phyloP scores from a whole-genome alignment of 1,284 basidiomycete species.

The Pterulicium gracile region DNA sequence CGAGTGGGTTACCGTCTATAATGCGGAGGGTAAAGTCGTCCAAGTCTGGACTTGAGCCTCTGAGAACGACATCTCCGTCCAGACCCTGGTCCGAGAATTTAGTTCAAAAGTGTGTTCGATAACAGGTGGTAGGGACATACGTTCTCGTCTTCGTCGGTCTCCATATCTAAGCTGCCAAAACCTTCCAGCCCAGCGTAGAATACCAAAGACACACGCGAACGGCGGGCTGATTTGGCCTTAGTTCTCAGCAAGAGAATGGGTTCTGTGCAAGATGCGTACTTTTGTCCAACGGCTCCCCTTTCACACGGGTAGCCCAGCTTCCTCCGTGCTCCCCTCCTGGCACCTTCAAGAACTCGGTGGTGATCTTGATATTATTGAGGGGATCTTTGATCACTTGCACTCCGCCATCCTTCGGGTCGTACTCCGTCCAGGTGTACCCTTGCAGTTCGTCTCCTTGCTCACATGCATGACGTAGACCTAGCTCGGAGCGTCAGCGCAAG shows the following conservation, averaged over 20 bases:
- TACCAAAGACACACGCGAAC: conserved; percentile 62
- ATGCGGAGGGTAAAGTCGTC: conserved; percentile 77
- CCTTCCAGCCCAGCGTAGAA: conserved; percentile 87
- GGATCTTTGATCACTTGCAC: conserved; percentile 77
- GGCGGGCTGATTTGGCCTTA: conserved; percentile 27
- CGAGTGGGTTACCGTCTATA: conserved; percentile 51
- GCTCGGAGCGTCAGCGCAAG: not conserved
- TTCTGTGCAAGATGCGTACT: conserved; percentile 30
- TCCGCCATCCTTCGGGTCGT: conserved; percentile 79
- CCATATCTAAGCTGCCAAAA: conserved; percentile 70
- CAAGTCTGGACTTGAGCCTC: conserved; percentile 65
- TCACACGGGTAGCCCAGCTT: conserved; percentile 85
- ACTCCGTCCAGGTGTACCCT: conserved; percentile 80
- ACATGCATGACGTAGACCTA: conserved; percentile 81
- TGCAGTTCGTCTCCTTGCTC: conserved; percentile 78
- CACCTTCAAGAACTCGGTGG: conserved; percentile 78
- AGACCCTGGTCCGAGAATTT: conserved; percentile 46
- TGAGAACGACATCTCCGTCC: conserved; percentile 54
- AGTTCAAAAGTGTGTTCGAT: conserved; percentile 6
- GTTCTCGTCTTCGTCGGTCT: conserved; percentile 63
- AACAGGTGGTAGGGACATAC: conserved; percentile 29
- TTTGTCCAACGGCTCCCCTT: conserved; percentile 67
- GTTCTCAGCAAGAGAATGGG: too few species aligned
- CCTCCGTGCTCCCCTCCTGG: conserved; percentile 72
- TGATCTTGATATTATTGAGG: conserved; percentile 76